These are phyloP conservation scores for Globisporangium echinulatum DNA, from an alignment of 352 stramenopile genomes.

Conservation along the genomic window DNA sequence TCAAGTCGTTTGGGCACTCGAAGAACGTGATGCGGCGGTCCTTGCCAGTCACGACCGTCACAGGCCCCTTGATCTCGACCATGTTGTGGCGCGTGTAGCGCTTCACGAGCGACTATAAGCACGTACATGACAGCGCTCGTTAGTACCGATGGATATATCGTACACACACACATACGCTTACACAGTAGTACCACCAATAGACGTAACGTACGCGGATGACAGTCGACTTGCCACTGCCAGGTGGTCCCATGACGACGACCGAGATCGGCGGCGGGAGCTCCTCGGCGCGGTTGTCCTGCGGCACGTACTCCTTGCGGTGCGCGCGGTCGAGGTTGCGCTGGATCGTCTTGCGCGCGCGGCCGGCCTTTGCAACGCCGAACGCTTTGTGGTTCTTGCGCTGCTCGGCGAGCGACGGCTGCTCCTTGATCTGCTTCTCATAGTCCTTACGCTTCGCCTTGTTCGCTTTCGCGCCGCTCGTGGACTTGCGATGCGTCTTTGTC, in stretches of 20 bases:
- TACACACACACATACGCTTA: not conserved
- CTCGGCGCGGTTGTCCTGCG: constrained; percentile 72
- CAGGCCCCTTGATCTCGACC: constrained; percentile 94
- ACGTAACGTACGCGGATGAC: constrained; percentile 88
- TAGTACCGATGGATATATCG: too few species aligned
- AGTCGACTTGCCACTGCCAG: constrained; percentile 96
- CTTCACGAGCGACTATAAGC: constrained; percentile 93
- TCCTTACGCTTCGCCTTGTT: constrained; percentile 95
- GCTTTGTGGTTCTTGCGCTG: constrained; percentile 96
- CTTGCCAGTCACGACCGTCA: constrained; percentile 98
- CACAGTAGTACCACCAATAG: constrained; percentile 2
- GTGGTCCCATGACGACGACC: constrained; percentile 97
- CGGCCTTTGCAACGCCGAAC: constrained; percentile 96
- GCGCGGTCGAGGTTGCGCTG: constrained; percentile 97
- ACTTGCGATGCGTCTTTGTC: constrained; percentile 76
- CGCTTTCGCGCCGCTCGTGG: constrained; percentile 86
- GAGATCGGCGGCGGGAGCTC: constrained; percentile 91
- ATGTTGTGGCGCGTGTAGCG: constrained; percentile 99
- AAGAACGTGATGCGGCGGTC: constrained; percentile 98
- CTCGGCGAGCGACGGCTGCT: constrained; percentile 77
- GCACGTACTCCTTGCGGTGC: constrained; percentile 97
- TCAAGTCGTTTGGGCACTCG: constrained; percentile 96
- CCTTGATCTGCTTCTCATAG: constrained; percentile 79
- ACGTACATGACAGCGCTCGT: too few species aligned
- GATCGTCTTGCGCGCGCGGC: constrained; percentile 92